A percentile compares a stretch with the other conserved stretches of the same genome.
phyloP scores from a whole-genome alignment of 192 early-diverging fungal genomes.

The Backusella parvicylindrica region DNA sequence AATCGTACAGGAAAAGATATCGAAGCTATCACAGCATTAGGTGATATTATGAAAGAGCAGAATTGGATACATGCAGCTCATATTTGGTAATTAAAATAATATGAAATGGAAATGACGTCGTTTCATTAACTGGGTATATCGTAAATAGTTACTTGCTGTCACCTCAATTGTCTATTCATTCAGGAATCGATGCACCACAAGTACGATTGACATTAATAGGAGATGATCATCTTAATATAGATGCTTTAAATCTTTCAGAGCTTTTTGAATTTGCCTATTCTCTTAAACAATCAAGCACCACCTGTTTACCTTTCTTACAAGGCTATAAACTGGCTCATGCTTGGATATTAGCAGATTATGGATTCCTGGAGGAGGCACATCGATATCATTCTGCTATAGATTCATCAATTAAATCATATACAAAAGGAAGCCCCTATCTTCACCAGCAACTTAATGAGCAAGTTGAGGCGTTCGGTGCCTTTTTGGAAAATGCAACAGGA shows the following conservation, averaged over 20 bases:
- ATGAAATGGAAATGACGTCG: no score
- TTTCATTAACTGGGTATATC: background rate
- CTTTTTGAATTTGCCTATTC: constrained; percentile 79
- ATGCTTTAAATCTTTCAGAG: constrained; percentile 74
- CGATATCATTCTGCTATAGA: constrained; percentile 80
- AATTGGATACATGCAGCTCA: constrained; percentile 67
- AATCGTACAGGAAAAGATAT: constrained; percentile 79
- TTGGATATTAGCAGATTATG: constrained; percentile 79
- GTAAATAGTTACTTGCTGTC: constrained; percentile 28
- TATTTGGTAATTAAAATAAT: constrained; percentile 61
- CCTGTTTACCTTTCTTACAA: constrained; percentile 78
- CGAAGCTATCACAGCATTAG: constrained; percentile 66
- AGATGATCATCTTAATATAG: constrained; percentile 16
- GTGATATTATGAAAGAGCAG: constrained; percentile 63
- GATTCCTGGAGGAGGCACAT: constrained; percentile 68
- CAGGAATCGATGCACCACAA: constrained; percentile 59
- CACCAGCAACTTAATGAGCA: constrained; percentile 53
- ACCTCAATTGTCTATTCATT: constrained; percentile 35
- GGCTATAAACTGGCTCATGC: constrained; percentile 86
- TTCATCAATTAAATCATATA: constrained; percentile 63
- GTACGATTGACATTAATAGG: constrained; percentile 71
- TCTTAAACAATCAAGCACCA: constrained; percentile 29
- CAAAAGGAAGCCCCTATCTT: constrained; percentile 80
- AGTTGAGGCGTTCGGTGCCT: constrained; percentile 57
- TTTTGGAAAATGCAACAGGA: constrained; percentile 13